Conservation (phyloP, 306 rosid genomes). For the Begonia masoniana region DNA sequence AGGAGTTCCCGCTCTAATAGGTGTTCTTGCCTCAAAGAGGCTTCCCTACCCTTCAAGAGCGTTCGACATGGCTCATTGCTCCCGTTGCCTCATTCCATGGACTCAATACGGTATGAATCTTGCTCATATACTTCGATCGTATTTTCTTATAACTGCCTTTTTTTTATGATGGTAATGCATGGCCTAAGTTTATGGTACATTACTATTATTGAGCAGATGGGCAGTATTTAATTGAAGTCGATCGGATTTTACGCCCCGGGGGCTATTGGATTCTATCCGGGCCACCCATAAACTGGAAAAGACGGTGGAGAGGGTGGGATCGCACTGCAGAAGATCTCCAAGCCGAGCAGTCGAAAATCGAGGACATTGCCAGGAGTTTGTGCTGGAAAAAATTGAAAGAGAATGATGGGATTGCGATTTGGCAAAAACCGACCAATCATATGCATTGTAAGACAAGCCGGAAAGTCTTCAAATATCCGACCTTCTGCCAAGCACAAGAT, state of each 20-base stretch:
- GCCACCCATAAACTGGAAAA: slow-evolving; percentile 61
- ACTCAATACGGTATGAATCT: slow-evolving; percentile 12
- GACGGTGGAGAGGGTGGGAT: slow-evolving; percentile 57
- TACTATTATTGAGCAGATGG: slow-evolving; percentile 28
- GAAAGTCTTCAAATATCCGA: slow-evolving; percentile 15
- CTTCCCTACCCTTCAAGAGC: slow-evolving; percentile 52
- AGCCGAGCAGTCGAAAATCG: slow-evolving; percentile 48
- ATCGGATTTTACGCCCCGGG: slow-evolving; percentile 58
- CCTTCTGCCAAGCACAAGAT: slow-evolving; percentile 35
- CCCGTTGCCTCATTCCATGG: slow-evolving; percentile 70
- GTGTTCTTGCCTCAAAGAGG: slow-evolving; percentile 51
- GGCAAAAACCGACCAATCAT: slow-evolving; percentile 71
- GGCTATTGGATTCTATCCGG: slow-evolving; percentile 82
- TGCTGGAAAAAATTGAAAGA: slow-evolving; percentile 61
- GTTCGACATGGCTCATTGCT: slow-evolving; percentile 69
- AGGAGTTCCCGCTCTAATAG: slow-evolving; percentile 60
- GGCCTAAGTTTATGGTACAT: too few species aligned
- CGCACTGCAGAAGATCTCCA: slow-evolving; percentile 60
- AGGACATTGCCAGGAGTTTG: slow-evolving; percentile 52
- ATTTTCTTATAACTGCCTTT: background rate
- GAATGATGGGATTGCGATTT: slow-evolving; percentile 58
- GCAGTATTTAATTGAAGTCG: slow-evolving; percentile 46
- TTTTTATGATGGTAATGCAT: background rate
- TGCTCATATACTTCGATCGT: background rate
- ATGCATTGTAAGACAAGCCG: slow-evolving; percentile 31